A percentile compares a stretch with the other conserved stretches of the same genome.
Conservation (phyloP, 75 land plant species). For the Pinus taeda region DNA sequence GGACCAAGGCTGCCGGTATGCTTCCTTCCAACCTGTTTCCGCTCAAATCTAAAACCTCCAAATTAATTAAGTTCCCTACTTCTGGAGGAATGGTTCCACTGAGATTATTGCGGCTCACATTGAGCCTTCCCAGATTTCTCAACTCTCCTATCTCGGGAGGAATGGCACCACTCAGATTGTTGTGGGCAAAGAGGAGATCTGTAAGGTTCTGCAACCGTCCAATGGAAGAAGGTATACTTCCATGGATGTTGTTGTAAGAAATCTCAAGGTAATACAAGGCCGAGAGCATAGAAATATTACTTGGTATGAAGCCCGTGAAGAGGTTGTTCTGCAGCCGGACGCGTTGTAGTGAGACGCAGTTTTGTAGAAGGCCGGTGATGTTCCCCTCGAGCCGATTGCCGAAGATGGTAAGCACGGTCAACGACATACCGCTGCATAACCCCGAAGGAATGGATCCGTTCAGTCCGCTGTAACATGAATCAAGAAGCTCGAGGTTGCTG, state of each 20-base stretch:
- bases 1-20: conserved; percentile 17
- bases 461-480: conserved; percentile 30
- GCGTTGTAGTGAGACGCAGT: conserved; percentile 19
- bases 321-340: conserved; percentile 38
- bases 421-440: conserved; percentile 27
- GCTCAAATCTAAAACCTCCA: conserved; percentile 24
- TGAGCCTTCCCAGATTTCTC: conserved; percentile 17
- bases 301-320: conserved; percentile 26
- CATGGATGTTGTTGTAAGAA: conserved; percentile 30
- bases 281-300: conserved; percentile 7
- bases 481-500: conserved; percentile 10
- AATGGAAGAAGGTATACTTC: conserved; percentile 22
- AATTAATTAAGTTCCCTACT: conserved; percentile 18
- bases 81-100: conserved; percentile 17
- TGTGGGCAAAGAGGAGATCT: conserved; percentile 15
- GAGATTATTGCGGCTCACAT: conserved; percentile 28
- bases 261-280: conserved; percentile 24
- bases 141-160: conserved; percentile 31
- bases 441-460: conserved; percentile 36
- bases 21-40: conserved; percentile 19
- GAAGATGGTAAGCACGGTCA: conserved; percentile 2
- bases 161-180: conserved; percentile 22
- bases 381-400: conserved; percentile 8
- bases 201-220: conserved; percentile 21
- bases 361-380: too few relatives aligned